A percentile compares a stretch with the other conserved stretches of the same genome.
phyloP scores from a whole-genome alignment of 1,284 basidiomycete species.

The Trametes sp. region DNA sequence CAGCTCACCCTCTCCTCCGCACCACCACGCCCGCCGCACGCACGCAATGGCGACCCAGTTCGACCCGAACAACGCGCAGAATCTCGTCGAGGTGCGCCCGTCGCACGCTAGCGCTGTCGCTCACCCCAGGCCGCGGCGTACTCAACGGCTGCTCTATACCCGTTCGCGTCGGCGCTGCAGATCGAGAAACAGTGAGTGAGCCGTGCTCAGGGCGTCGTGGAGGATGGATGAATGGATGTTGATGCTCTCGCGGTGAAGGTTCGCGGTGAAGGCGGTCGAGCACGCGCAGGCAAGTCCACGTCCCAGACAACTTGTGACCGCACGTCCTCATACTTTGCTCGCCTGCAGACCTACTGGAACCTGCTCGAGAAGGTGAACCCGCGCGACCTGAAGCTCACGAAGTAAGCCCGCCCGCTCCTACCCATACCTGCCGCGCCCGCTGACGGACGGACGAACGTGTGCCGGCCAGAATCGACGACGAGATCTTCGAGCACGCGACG shows the following conservation, averaged over 20 bases:
- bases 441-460: background rate
- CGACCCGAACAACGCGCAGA: conserved; percentile 88
- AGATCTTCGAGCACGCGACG: conserved; percentile 85
- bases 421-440: conserved; percentile 33
- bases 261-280: conserved; percentile 96
- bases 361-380: conserved; percentile 87
- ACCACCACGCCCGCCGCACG: background rate
- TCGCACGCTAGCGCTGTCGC: conserved; percentile 5
- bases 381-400: conserved; percentile 80
- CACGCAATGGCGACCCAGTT: conserved; percentile 64
- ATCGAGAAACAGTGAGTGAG: conserved; percentile 93
- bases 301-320: background rate
- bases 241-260: conserved; percentile 48
- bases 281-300: conserved; percentile 79
- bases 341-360: conserved; percentile 90
- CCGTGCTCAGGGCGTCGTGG: background rate
- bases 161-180: conserved; percentile 46
- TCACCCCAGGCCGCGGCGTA: background rate
- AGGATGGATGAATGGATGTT: background rate
- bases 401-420: no score
- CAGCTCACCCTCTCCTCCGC: conserved; percentile 13
- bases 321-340: background rate
- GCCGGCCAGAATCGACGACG: conserved; percentile 83
- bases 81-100: conserved; percentile 78
- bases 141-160: background rate